Conservation (phyloP, 345 rosid species). For the Luvunga scandens region DNA sequence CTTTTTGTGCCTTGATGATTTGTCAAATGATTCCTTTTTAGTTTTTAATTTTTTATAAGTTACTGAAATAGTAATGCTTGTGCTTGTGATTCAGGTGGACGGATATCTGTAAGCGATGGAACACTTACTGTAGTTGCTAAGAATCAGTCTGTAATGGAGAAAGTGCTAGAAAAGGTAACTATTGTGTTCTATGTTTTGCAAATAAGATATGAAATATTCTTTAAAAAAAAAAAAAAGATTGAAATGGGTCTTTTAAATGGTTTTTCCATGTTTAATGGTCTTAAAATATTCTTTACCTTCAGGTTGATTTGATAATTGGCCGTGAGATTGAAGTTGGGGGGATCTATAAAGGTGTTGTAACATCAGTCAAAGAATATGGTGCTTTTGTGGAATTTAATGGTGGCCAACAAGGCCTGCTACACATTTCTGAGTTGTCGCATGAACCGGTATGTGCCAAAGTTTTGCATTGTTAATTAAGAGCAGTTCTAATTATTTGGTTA, state of each 20-base stretch:
- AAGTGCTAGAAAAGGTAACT: slow-evolving; percentile 77
- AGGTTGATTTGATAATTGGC: slow-evolving; percentile 82
- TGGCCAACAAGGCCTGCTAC: slow-evolving; percentile 91
- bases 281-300: slow-evolving; percentile 20
- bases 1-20: background rate
- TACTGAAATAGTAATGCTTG: background rate
- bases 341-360: slow-evolving; percentile 77
- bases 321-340: slow-evolving; percentile 89
- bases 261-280: slow-evolving; percentile 1
- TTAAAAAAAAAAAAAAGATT: background rate
- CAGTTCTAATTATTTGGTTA: background rate
- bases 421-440: slow-evolving; percentile 92
- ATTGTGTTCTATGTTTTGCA: slow-evolving; percentile 3
- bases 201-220: background rate
- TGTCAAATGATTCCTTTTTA: background rate
- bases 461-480: background rate
- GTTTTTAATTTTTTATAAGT: background rate
- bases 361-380: slow-evolving; percentile 92
- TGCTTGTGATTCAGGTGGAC: slow-evolving; percentile 59
- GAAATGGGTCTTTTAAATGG: background rate
- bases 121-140: slow-evolving; percentile 78
- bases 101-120: slow-evolving; percentile 73
- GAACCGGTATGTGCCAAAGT: slow-evolving; percentile 54
- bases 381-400: slow-evolving; percentile 97
- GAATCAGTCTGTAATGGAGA: slow-evolving; percentile 71